Evolutionary conservation across 768 basidiomycete genomes (phyloP), one percentile per base, ranked within the genome.

Genomic region (Agaricus blazei): DNA sequence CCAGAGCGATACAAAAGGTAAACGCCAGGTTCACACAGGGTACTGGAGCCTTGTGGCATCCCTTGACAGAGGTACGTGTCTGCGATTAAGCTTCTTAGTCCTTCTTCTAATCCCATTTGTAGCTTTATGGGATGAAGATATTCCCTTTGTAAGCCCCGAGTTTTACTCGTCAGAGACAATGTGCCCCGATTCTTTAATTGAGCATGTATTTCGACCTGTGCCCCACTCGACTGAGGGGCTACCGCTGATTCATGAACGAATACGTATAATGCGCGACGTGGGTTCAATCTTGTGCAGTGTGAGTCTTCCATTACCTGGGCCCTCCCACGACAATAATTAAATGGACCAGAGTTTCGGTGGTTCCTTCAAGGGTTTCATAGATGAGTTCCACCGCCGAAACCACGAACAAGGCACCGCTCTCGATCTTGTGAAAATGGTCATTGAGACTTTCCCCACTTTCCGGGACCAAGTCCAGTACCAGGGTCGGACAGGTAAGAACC

Each of bases 11-110:
- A 23, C 26, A 38, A 40, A 24, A 14, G 48, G 54, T 8, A 15
- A 41, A 19, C 74, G 58, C 42, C 75, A 71, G 38, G 72, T 86
- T 24, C 85, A 82, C 67, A 92, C 88, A 0, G 93, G 93, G 0
- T 96, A 96, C 63, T 92, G 90, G 89, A 88, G 87, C 58, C 73
- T 95, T 4, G 82, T 93, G 8, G 91, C 93, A 31, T 83, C 90
- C 1, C 65, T 94, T n/a, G 82, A 93, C 65, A 74, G 86, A 77
- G 92, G 91, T 90, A 59, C 40, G 72, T 59, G 27, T 28, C 48
- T 27, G 54, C 42, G 27, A 12, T 56, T 7, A 11, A 8, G 7
- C 34, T 8, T 11, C 46, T 34, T 52, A 11, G 15, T 34, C 44
- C 9, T 23, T 23, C 26, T 38, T 51, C 43, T 54, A 9, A 51